These are phyloP conservation scores for Microsporum audouinii DNA, from an alignment of 2,329 filamentous ascomycete genomes.

Conservation along the genomic window DNA sequence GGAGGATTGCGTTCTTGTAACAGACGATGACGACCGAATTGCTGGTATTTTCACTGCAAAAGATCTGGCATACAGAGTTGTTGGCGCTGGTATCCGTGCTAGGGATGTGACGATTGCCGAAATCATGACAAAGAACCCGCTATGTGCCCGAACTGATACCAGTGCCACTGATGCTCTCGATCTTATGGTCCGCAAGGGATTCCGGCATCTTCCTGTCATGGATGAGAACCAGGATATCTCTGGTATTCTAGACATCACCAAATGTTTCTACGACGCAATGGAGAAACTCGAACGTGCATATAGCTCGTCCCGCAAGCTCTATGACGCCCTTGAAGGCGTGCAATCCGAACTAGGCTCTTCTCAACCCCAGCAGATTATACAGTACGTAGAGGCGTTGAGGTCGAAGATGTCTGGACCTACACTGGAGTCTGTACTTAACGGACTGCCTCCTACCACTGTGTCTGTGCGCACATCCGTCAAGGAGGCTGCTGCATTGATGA, in stretches of 20 bases:
- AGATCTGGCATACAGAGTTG: constrained; percentile 92
- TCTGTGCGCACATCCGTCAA: constrained; percentile 92
- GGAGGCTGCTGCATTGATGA: constrained; percentile 92
- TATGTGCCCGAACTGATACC: constrained; percentile 93
- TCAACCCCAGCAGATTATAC: constrained; percentile 96
- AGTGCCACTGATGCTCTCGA: constrained; percentile 95
- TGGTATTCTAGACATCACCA: constrained; percentile 95
- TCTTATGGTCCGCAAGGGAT: constrained; percentile 96
- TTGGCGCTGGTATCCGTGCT: constrained; percentile 80
- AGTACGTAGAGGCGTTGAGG: constrained; percentile 92
- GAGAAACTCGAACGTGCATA: constrained; percentile 98
- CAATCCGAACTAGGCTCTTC: constrained; percentile 92
- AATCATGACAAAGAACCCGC: constrained; percentile 99
- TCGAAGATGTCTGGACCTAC: constrained; percentile 97
- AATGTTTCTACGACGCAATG: constrained; percentile 99
- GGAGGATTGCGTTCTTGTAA: constrained; percentile 95
- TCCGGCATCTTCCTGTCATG: constrained; percentile 96
- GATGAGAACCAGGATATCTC: constrained; percentile 99
- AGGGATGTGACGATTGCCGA: constrained; percentile 86
- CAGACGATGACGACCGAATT: constrained; percentile 94
- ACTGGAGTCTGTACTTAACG: constrained; percentile 84
- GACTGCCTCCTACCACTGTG: constrained; percentile 83
- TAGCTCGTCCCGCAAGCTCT: constrained; percentile 92
- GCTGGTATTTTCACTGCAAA: constrained; percentile 98
- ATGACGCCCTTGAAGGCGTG: constrained; percentile 93